A percentile compares a stretch with the other conserved stretches of the same genome.
Conservation (phyloP, 2,329 filamentous ascomycete genomes). For the Beauveria brongniartii region DNA sequence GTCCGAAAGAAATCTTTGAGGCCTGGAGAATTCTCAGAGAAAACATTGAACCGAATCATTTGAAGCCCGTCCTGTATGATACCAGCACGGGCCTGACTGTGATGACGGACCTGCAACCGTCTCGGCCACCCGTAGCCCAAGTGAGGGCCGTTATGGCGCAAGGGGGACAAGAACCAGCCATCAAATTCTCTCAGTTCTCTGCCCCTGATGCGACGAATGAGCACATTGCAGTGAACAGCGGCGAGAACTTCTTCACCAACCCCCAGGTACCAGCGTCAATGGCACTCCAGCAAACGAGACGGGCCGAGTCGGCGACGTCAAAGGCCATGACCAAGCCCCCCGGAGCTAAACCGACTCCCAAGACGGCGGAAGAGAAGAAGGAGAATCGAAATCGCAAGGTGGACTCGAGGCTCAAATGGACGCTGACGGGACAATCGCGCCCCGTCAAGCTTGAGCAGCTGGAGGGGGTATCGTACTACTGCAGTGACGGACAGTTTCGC, state of each 20-base stretch:
- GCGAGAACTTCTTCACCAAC: neutral
- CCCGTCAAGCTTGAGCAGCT: neutral
- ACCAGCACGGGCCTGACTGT: neutral
- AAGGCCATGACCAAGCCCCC: neutral
- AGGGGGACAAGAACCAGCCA: neutral
- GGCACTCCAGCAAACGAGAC: neutral
- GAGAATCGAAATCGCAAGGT: neutral
- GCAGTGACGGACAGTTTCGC: slow-evolving; percentile 6
- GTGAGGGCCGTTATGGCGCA: neutral
- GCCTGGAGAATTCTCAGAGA: neutral
- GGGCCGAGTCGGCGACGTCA: neutral
- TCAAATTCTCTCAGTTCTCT: slow-evolving; percentile 5
- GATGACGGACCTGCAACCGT: neutral
- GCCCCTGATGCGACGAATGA: neutral
- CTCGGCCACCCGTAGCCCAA: slow-evolving; percentile 1
- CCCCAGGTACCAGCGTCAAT: neutral
- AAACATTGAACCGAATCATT: neutral
- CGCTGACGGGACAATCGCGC: neutral
- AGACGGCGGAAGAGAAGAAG: slow-evolving; percentile 8
- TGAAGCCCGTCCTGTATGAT: neutral
- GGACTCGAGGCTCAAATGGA: slow-evolving; percentile 1
- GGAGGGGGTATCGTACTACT: neutral
- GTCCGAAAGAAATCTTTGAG: neutral
- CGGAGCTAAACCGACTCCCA: neutral
- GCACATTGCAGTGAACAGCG: neutral